These are phyloP conservation scores for Hirschioporus abietinus DNA, from an alignment of 768 basidiomycete genomes.

Conservation along the genomic window DNA sequence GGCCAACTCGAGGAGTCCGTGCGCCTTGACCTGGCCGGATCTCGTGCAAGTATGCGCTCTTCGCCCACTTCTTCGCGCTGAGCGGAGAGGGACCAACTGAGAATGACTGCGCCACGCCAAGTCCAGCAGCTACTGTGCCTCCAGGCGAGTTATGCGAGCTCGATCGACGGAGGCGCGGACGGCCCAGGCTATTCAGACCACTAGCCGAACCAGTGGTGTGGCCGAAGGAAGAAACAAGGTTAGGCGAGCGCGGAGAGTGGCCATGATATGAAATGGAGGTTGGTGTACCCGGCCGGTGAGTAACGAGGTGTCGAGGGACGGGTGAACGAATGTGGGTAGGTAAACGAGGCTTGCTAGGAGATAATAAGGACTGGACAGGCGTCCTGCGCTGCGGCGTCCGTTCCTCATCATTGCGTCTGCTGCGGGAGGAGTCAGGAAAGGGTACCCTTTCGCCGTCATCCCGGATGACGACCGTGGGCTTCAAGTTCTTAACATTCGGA, in stretches of 20 bases:
- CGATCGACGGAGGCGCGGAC: conserved; percentile 39
- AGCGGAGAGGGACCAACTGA: conserved; percentile 32
- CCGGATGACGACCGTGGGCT: not conserved
- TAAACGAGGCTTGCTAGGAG: not conserved
- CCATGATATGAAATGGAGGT: conserved; percentile 17
- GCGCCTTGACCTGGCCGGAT: conserved; percentile 26
- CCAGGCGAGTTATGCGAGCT: conserved; percentile 33
- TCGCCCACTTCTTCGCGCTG: conserved; percentile 52
- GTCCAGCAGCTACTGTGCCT: conserved; percentile 15
- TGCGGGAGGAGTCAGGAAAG: not conserved
- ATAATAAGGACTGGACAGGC: not conserved
- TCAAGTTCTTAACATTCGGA: not conserved
- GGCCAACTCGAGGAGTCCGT: conserved; percentile 11
- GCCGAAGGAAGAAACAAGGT: conserved; percentile 26
- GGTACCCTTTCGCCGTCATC: not conserved
- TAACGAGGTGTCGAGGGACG: conserved; percentile 7
- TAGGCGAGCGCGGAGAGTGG: conserved; percentile 15
- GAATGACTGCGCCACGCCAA: conserved; percentile 17
- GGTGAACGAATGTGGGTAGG: not conserved
- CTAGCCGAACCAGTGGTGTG: conserved; percentile 7
- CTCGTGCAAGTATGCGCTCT: conserved; percentile 66
- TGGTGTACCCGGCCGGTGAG: conserved; percentile 13
- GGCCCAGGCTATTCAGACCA: conserved; percentile 12
- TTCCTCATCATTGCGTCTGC: not conserved
- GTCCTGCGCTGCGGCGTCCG: not conserved